Evolutionary conservation across 176 grass and related monocot species (phyloP).

Genomic region (Carex scoparia): DNA sequence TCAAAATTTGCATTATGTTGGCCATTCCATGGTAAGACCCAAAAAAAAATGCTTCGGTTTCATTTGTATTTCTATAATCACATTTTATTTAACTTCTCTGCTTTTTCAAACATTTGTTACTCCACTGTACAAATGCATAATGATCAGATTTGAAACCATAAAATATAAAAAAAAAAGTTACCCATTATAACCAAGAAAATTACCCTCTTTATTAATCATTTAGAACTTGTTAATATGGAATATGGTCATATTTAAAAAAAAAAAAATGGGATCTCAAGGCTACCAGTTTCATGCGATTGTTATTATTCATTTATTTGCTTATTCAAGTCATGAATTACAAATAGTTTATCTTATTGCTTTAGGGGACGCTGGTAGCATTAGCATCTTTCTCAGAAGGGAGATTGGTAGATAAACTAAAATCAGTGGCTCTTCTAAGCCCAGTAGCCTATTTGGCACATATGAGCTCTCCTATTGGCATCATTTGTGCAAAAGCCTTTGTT

Average conservation of each 20-base stretch:
- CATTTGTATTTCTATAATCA: not conserved
- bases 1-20: conserved; percentile 80
- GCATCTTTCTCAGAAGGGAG: conserved; percentile 71
- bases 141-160: not conserved
- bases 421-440: conserved; percentile 63
- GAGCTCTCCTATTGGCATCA: conserved; percentile 47
- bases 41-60: not conserved
- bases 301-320: not conserved
- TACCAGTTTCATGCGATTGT: not conserved
- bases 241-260: no score
- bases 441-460: conserved; percentile 81
- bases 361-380: conserved; percentile 77
- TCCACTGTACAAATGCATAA: not conserved
- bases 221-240: no score
- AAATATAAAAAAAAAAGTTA: not conserved
- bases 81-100: not conserved
- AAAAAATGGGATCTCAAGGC: no score
- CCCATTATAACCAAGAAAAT: no score
- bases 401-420: conserved; percentile 60
- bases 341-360: not conserved
- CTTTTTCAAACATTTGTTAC: not conserved
- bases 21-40: conserved; percentile 69
- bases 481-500: conserved; percentile 52
- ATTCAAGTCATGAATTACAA: not conserved
- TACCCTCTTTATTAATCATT: no score